These are phyloP conservation scores for Setomelanomma holmii DNA, from an alignment of 2,329 filamentous ascomycete species.

Conservation along the genomic window DNA sequence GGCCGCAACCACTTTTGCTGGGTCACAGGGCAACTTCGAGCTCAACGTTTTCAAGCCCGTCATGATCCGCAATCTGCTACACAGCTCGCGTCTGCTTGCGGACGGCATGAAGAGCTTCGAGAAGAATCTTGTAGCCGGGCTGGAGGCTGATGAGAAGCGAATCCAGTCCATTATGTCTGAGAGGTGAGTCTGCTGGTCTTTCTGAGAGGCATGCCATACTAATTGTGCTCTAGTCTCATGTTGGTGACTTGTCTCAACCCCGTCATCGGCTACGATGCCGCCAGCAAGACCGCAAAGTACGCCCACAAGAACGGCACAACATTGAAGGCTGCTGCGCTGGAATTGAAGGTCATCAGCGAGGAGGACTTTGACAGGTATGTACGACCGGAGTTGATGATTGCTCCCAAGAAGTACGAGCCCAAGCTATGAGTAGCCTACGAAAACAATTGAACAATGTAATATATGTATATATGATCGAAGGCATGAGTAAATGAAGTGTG, in stretches of 20 bases:
- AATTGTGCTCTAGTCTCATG: conserved; percentile 74
- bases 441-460: not conserved
- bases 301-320: conserved; percentile 98
- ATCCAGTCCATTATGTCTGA: conserved; percentile 91
- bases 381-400: conserved; percentile 93
- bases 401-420: conserved; percentile 72
- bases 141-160: conserved; percentile 92
- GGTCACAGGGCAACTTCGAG: conserved; percentile 98
- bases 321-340: conserved; percentile 91
- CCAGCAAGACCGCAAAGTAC: conserved; percentile 63
- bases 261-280: conserved; percentile 41
- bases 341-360: conserved; percentile 85
- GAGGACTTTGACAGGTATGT: conserved; percentile 92
- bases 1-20: conserved; percentile 88
- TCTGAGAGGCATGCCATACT: conserved; percentile 2
- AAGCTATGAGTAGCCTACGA: conserved; percentile 11
- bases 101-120: conserved; percentile 97
- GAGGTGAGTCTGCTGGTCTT: conserved; percentile 66
- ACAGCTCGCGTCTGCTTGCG: conserved; percentile 85
- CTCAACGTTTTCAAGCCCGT: conserved; percentile 99
- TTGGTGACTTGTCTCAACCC: conserved; percentile 78
- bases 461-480: not conserved
- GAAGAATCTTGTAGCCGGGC: conserved; percentile 86
- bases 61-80: conserved; percentile 91
- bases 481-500: too few relatives aligned